Evolutionary conservation across 768 basidiomycete species (phyloP).

Genomic region (Lentinula raphanica): DNA sequence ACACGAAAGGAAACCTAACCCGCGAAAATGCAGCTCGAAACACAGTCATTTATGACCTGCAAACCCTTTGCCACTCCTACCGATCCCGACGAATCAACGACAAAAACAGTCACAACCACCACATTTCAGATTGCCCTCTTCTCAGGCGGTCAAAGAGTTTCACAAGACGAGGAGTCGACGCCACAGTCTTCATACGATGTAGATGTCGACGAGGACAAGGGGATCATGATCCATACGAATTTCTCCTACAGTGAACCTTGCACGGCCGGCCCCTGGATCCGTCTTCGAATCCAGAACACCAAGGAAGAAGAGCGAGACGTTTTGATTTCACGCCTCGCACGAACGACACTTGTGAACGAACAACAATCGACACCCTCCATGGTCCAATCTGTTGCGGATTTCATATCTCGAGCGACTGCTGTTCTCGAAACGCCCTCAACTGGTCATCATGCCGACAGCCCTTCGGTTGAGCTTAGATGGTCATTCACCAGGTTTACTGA

Average conservation of each 20-base stretch:
- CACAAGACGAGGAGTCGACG: background rate
- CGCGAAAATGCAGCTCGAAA: background rate
- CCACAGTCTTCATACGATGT: background rate
- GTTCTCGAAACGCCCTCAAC: background rate
- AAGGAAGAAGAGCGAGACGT: background rate
- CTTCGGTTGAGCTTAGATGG: background rate
- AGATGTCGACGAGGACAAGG: background rate
- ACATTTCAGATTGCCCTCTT: background rate
- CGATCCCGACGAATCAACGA: too few relatives aligned
- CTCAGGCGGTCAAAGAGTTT: background rate
- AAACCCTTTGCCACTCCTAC: too few relatives aligned
- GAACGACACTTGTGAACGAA: background rate
- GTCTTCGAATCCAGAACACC: background rate
- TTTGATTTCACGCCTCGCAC: background rate
- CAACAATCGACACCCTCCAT: background rate
- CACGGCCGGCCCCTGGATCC: background rate
- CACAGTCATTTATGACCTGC: too few relatives aligned
- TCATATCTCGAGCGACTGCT: background rate
- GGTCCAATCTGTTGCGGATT: background rate
- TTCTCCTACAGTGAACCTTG: background rate
- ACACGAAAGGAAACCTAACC: too few relatives aligned
- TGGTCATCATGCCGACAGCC: background rate
- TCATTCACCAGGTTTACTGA: background rate
- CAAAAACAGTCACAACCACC: too few relatives aligned
- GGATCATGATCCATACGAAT: background rate